These are phyloP conservation scores for Scedosporium apiospermum DNA, from an alignment of 2,329 filamentous ascomycete species.

Conservation along the genomic window DNA sequence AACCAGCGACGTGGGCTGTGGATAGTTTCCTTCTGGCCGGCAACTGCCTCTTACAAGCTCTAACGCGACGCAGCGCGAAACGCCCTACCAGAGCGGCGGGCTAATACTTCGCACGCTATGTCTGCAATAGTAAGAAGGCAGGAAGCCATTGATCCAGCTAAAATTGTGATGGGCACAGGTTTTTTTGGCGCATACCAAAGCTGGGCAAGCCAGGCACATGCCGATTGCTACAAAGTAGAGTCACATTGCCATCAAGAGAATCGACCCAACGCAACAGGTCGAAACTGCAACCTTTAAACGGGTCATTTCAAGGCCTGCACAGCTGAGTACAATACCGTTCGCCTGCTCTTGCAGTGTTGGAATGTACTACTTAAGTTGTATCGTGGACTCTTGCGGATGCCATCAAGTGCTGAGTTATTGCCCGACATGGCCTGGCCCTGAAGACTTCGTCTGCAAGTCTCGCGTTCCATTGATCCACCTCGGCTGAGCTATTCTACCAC, in stretches of 20 bases:
- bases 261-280: not conserved
- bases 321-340: not conserved
- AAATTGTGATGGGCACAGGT: not conserved
- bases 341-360: not conserved
- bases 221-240: not conserved
- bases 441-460: not conserved
- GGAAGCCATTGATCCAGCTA: not conserved
- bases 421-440: not conserved
- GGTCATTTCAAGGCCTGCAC: not conserved
- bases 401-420: no score
- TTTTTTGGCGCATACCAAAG: not conserved
- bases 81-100: no score
- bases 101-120: no score
- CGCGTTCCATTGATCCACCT: not conserved
- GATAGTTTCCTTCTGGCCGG: no score
- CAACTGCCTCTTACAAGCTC: no score
- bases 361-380: not conserved
- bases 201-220: not conserved
- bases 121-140: no score
- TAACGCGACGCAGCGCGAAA: no score
- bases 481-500: slow-evolving; percentile 1
- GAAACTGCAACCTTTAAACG: not conserved
- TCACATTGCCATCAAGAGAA: not conserved
- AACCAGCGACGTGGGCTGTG: no score
- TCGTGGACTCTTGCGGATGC: no score